Evolutionary conservation across 805 yeast genomes (phyloP), one percentile per base, ranked within the genome.

Genomic region (Yamadazyma sp.): DNA sequence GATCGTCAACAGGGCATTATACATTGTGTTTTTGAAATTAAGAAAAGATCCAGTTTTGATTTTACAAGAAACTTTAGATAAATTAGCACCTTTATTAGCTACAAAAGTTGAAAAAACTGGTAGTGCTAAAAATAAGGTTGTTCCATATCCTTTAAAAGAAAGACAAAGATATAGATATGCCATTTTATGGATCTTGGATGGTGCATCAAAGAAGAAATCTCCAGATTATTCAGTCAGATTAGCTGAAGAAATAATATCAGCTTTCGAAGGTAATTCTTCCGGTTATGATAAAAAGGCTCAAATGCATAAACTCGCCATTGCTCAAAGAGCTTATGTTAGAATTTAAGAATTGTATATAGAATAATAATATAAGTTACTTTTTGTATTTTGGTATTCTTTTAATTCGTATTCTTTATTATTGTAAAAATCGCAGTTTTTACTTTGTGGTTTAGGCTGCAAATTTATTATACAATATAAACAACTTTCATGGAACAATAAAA

Each of bases 141-240:
- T 86, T 33, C 98, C 98, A 4, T 78, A 76, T 23, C 95, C 97
- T 7, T 69, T 91, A 51, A 79, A 76, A 32, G 78, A 77, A 50
- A 80, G 87, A 62, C 95, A 88, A 62, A 76, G 98, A 59, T 69
- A 78, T 49, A 77, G 96, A 60, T 78, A 76, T 52, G 96, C 98
- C 2, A 85, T 94, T 70, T 62, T 70, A 45, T 93, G 98, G 98
- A 82, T 93, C 32, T 60, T 88, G 36, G 96, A 86, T 41, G 87
- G 94, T 14, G 76, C 94, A 26, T 74, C 78, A 40, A 80, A 83
- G 52, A 80, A 95, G 58, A 80, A 79, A 30, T 80, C 89, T 12
- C 76, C 79, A 39, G 93, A 85, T 51, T 84, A 84, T 51, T 69
- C 94, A 2, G 97, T 93, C 25, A 76, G 98, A 52, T 70, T 93